Percentiles rank a stretch among this genome's conserved stretches.
Evolutionary conservation across 345 rosid genomes (phyloP).

Genomic region (Camelina sativa): DNA sequence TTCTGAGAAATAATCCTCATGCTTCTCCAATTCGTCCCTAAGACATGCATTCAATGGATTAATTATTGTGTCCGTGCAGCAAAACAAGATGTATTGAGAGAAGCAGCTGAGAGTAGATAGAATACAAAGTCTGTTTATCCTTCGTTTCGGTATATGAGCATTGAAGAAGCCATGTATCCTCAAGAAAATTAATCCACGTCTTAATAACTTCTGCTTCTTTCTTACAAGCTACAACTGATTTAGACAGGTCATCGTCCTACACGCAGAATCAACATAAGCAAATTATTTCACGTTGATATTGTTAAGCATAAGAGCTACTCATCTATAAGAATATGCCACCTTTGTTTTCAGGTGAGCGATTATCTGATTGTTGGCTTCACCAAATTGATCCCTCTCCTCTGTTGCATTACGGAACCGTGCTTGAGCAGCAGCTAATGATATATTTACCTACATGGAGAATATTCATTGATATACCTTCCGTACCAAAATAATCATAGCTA

Average conservation of each 20-base stretch:
- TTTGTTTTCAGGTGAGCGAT: constrained; percentile 80
- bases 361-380: constrained; percentile 89
- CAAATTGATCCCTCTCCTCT: constrained; percentile 95
- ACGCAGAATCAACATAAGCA: constrained; percentile 34
- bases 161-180: constrained; percentile 90
- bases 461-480: constrained; percentile 27
- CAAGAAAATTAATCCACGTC: constrained; percentile 93
- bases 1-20: constrained; percentile 72
- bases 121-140: constrained; percentile 80
- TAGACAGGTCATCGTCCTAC: constrained; percentile 92
- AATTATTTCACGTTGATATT: constrained; percentile 10
- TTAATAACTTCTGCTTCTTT: constrained; percentile 77
- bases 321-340: constrained; percentile 48
- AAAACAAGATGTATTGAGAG: constrained; percentile 8
- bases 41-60: constrained; percentile 32
- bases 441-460: constrained; percentile 64
- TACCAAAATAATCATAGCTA: constrained; percentile 11
- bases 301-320: constrained; percentile 20
- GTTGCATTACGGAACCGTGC: constrained; percentile 73
- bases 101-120: constrained; percentile 43
- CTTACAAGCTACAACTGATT: constrained; percentile 71
- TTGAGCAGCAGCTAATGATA: constrained; percentile 89
- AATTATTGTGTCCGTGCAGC: constrained; percentile 19
- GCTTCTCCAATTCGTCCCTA: constrained; percentile 87
- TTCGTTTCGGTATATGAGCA: constrained; percentile 63